Base-by-base conservation (phyloP, 164 flowering plant genomes). In the Piper longum region DNA sequence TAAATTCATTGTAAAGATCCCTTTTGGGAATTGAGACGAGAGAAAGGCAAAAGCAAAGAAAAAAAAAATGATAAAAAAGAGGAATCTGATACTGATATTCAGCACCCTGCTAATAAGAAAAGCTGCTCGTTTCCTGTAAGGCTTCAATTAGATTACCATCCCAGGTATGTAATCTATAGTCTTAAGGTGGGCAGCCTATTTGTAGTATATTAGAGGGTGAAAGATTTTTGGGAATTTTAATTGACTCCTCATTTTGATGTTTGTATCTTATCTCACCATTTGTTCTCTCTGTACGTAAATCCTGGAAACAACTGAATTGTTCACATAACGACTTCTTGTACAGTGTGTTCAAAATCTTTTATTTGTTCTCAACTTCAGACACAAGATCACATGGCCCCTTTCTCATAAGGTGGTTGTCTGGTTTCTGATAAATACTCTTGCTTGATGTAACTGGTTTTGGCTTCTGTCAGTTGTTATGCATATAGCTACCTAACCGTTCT, bases 1-100 rank as follows among this genome's bases (percentile, higher is more conserved):
- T 67, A 62, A 69, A 64, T 70, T 64, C 26, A 48, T 61, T 72
- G 73, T 73, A 75, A 71, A 69, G 75, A 77, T 64, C 68, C 76
- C 75, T 72, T 74, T 78, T 74, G 69, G 76, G 78, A 67, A 71
- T 64, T 66, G 42, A 56, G 64, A 73, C 61, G 59, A 63, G 16
- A 57, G 4, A 36, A 57, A 57, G 12, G 16, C 3, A 57, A 57
- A 14, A 36, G 42, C 26, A 57, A 57, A 60, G 62, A 69, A 63
- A 66, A 63, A 26, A 57, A 57, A 8, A 57, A n/a, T 26, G 16
- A 14, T 8, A 14, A 18, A 57, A 57, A 60, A 66, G 71, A 63
- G 64, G 61, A 63, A 54, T 59, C 66, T 61, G 74, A 61, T 66
- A 64, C 62, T 64, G 63, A 69, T 60, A 64, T 14, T 62, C 60